Percentiles rank a stretch among this genome's conserved stretches.
These are phyloP conservation scores for Heliosperma pusillum DNA, from an alignment of 148 eudicot species.

Conservation along the genomic window DNA sequence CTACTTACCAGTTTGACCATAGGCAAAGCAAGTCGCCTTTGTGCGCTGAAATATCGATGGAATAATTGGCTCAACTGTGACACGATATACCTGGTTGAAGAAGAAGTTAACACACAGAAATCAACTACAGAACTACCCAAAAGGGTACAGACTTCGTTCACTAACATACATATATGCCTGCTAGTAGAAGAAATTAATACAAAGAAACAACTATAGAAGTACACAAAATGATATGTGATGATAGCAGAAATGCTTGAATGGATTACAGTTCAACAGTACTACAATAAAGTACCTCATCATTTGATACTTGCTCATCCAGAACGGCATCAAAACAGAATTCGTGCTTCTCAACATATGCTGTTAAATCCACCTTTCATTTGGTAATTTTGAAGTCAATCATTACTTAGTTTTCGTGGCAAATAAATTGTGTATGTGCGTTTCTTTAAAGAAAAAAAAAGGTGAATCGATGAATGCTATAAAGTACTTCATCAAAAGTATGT, in stretches of 20 bases:
- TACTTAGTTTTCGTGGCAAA: background rate
- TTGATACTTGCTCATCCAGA: slow-evolving; percentile 79
- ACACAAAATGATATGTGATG: too few relatives aligned
- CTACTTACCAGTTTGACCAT: slow-evolving; percentile 90
- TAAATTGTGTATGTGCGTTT: too few relatives aligned
- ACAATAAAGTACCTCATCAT: slow-evolving; percentile 64
- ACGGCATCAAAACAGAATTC: slow-evolving; percentile 99
- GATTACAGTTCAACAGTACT: background rate
- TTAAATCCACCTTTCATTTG: slow-evolving; percentile 71
- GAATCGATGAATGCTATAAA: background rate
- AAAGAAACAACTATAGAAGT: background rate
- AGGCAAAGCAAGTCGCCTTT: slow-evolving; percentile 98
- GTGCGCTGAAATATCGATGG: slow-evolving; percentile 88
- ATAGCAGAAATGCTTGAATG: background rate
- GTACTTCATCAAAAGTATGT: slow-evolving; percentile 2
- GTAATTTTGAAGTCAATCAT: background rate
- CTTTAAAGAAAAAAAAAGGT: too few relatives aligned
- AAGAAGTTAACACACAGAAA: background rate
- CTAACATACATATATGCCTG: background rate
- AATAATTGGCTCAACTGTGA: slow-evolving; percentile 85
- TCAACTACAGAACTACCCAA: background rate
- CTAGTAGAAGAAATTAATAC: background rate
- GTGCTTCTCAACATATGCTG: slow-evolving; percentile 97
- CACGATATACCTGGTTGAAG: slow-evolving; percentile 67
- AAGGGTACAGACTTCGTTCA: background rate